phyloP scores from a whole-genome alignment of 225 moss, liverwort and hornwort genomes.

The Anthoceros angustus region DNA sequence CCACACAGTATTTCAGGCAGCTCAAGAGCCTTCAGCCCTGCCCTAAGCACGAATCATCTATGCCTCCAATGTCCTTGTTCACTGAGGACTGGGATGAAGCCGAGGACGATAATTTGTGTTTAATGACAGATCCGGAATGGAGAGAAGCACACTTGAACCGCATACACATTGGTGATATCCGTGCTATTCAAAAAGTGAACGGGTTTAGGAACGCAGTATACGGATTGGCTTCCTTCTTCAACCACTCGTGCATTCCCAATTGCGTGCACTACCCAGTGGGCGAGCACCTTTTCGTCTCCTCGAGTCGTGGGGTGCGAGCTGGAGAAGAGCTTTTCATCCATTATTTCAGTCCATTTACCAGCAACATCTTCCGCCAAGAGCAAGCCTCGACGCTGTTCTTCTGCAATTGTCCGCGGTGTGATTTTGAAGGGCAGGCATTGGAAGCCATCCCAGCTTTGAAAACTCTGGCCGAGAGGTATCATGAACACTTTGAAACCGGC shows the following conservation, averaged over 20 bases:
- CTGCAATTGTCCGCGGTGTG: neutral
- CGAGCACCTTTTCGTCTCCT: neutral
- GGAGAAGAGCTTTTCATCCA: neutral
- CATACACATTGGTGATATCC: neutral
- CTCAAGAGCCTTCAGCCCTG: neutral
- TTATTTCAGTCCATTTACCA: neutral
- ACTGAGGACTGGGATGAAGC: neutral
- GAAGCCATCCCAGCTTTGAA: neutral
- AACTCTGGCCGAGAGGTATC: neutral
- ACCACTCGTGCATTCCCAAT: neutral
- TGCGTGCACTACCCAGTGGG: neutral
- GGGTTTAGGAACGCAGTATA: neutral
- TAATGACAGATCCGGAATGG: too few relatives aligned
- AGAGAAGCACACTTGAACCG: neutral
- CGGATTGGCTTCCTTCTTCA: neutral
- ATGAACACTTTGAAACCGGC: neutral
- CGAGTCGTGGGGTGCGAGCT: neutral
- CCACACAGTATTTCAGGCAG: neutral
- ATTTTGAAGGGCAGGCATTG: neutral
- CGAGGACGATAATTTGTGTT: neutral
- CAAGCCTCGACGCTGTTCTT: neutral
- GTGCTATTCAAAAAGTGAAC: neutral
- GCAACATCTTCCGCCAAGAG: neutral
- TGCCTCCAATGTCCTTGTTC: neutral
- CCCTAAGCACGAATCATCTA: neutral